These are phyloP conservation scores for Candida insectalens DNA, from an alignment of 805 yeast species.

Conservation along the genomic window DNA sequence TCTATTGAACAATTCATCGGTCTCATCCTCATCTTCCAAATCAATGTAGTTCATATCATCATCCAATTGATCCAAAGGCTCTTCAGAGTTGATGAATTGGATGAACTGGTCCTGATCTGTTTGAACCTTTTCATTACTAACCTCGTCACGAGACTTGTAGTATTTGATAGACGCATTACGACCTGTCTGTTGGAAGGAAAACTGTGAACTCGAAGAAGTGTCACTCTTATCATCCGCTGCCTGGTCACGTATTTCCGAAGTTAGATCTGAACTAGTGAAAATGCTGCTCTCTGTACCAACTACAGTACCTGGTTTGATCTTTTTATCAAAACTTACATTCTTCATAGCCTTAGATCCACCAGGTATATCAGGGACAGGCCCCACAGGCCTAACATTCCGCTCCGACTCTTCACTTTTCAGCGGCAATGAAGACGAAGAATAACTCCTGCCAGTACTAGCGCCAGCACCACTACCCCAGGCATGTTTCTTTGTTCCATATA, in stretches of 20 bases:
- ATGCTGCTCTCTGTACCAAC: no score
- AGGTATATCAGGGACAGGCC: no score
- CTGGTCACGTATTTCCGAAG: no score
- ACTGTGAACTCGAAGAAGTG: constrained; percentile 18
- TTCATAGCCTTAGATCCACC: no score
- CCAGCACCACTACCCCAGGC: constrained; percentile 14
- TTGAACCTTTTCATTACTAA: constrained; percentile 16
- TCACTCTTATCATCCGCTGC: constrained; percentile 7
- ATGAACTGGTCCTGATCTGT: constrained; percentile 10
- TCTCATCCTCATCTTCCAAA: constrained; percentile 25
- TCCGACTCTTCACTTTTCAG: no score
- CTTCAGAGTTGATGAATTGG: constrained; percentile 17
- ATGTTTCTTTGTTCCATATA: constrained; percentile 22
- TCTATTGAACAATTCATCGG: constrained; percentile 28
- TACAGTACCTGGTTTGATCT: no score
- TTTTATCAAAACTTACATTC: no score
- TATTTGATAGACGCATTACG: constrained; percentile 28
- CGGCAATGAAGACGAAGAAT: no score
- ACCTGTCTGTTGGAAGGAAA: constrained; percentile 27
- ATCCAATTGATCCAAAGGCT: constrained; percentile 16
- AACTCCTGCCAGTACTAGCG: background rate
- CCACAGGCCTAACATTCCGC: no score
- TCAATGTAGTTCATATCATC: constrained; percentile 25
- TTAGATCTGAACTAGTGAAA: no score
- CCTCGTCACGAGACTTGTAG: constrained; percentile 25